phyloP scores from a whole-genome alignment of 306 rosid genomes.

The Echinosophora koreensis region DNA sequence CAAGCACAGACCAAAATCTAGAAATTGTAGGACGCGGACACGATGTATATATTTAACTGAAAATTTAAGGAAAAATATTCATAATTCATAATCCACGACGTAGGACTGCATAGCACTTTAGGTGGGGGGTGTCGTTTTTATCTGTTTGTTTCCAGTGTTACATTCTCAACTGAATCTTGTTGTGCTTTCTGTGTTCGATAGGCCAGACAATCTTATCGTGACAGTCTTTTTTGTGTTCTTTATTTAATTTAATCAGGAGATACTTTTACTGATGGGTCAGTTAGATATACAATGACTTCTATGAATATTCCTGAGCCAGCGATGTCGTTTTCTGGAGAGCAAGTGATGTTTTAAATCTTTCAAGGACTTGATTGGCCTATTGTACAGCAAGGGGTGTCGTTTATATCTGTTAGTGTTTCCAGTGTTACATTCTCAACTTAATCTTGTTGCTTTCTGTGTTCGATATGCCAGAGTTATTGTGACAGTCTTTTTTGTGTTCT shows the following conservation, averaged over 20 bases:
- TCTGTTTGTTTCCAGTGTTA: not conserved
- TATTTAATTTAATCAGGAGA: conserved; percentile 72
- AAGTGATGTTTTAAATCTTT: too few relatives aligned
- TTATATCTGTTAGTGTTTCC: too few relatives aligned
- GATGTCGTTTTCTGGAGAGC: too few relatives aligned
- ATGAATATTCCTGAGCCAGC: too few relatives aligned
- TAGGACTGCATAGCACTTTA: not conserved
- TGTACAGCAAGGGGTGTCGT: too few relatives aligned
- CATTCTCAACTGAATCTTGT: conserved; percentile 2
- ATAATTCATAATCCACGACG: not conserved
- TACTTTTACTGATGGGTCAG: too few relatives aligned
- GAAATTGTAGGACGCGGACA: too few relatives aligned
- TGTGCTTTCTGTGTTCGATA: conserved; percentile 26
- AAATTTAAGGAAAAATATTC: not conserved
- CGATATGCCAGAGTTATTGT: conserved; percentile 3
- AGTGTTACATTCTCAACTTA: not conserved
- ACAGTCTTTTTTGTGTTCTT: conserved; percentile 39
- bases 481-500: conserved; percentile 38
- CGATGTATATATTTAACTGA: too few relatives aligned
- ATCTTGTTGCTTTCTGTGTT: conserved; percentile 33
- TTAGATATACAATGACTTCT: too few relatives aligned
- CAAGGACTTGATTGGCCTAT: too few relatives aligned
- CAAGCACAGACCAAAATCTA: not conserved
- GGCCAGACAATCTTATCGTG: conserved; percentile 6
- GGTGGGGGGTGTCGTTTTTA: not conserved